phyloP scores from a whole-genome alignment of 106 monocot species.

The Cymbidium sinense region DNA sequence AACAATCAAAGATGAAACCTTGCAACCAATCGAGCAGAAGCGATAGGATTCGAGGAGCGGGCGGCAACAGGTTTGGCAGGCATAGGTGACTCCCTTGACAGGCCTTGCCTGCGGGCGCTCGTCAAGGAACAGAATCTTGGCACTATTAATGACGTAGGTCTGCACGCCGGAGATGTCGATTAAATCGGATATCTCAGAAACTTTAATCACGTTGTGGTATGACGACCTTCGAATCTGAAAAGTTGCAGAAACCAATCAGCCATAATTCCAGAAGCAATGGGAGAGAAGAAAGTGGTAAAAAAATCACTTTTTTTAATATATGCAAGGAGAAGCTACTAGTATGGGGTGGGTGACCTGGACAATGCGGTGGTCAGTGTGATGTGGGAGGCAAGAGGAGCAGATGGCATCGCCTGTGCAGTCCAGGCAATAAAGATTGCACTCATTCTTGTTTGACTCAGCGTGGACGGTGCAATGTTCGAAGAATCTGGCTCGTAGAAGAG shows the following conservation, averaged over 20 bases:
- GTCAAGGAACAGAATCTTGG: conserved; percentile 82
- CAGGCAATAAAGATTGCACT: conserved; percentile 42
- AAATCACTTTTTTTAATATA: no score
- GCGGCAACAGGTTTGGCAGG: conserved; percentile 72
- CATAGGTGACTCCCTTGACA: conserved; percentile 73
- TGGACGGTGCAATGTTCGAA: conserved; percentile 53
- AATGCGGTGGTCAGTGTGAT: conserved; percentile 31
- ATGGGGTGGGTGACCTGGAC: conserved; percentile 42
- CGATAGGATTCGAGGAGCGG: conserved; percentile 67
- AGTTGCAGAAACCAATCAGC: no score
- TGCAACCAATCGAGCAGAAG: conserved; percentile 91
- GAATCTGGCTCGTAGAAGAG: conserved; percentile 61
- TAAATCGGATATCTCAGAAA: conserved; percentile 83
- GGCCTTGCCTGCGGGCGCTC: conserved; percentile 81
- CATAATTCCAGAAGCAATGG: no score
- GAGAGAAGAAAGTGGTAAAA: no score
- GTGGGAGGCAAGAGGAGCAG: conserved; percentile 67
- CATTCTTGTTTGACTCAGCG: conserved; percentile 59
- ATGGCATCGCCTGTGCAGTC: conserved; percentile 51
- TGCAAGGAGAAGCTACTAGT: no score
- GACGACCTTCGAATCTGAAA: conserved; percentile 72
- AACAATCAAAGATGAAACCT: conserved; percentile 30
- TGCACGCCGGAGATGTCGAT: conserved; percentile 76
- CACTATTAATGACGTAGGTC: conserved; percentile 88
- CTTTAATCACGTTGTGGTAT: conserved; percentile 82